These are phyloP conservation scores for Fusarium beomiforme DNA, from an alignment of 2,329 filamentous ascomycete genomes.

Conservation along the genomic window DNA sequence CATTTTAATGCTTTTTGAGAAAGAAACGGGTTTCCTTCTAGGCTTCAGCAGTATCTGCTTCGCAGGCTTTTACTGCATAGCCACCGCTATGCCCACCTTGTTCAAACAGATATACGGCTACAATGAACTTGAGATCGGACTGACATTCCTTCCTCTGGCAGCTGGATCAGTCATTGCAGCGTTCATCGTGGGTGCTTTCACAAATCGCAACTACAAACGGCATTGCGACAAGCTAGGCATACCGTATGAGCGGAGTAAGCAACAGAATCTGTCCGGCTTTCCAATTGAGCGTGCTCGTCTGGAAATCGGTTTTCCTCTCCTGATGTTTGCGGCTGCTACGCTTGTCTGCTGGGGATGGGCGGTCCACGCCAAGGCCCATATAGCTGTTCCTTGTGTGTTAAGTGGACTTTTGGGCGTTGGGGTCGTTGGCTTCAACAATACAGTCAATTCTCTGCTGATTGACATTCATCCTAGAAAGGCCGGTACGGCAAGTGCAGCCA, in stretches of 20 bases:
- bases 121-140: conserved; percentile 63
- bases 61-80: conserved; percentile 60
- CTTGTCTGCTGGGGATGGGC: conserved; percentile 65
- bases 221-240: conserved; percentile 65
- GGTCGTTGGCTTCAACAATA: conserved; percentile 65
- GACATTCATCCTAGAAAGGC: conserved; percentile 65
- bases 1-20: conserved; percentile 53
- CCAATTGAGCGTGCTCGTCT: conserved; percentile 63
- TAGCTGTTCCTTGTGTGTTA: conserved; percentile 59
- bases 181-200: conserved; percentile 59
- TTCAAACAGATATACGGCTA: conserved; percentile 66
- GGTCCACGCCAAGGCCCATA: conserved; percentile 51
- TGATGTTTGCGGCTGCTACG: conserved; percentile 59
- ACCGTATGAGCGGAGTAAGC: conserved; percentile 61
- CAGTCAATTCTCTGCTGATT: conserved; percentile 62
- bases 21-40: conserved; percentile 57
- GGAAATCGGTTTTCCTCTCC: conserved; percentile 60
- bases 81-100: conserved; percentile 55
- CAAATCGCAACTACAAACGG: conserved; percentile 75
- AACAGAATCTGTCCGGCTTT: conserved; percentile 59
- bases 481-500: conserved; percentile 64
- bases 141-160: conserved; percentile 64
- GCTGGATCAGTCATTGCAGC: conserved; percentile 60
- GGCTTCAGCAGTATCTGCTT: conserved; percentile 57
- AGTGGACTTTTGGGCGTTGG: conserved; percentile 58